These are phyloP conservation scores for Trapa bicornis DNA, from an alignment of 345 rosid species.

Conservation along the genomic window DNA sequence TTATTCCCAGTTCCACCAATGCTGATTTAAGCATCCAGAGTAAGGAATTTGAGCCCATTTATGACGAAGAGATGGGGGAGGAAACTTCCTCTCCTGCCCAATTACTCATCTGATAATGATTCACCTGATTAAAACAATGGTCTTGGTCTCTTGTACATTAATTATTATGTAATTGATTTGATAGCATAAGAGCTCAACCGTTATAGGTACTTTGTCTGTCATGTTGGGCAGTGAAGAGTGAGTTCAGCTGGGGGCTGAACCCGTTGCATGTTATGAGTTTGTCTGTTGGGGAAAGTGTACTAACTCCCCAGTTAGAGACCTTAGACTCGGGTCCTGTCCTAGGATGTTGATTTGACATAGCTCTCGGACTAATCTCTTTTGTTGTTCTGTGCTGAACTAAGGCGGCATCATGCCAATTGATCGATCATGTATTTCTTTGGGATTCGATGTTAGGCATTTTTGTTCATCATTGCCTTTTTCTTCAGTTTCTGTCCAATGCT, in stretches of 20 bases:
- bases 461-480: not conserved
- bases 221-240: conserved; percentile 17
- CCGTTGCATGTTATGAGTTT: conserved; percentile 9
- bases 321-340: not conserved
- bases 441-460: not conserved
- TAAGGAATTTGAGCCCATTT: conserved; percentile 11
- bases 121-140: too few relatives aligned
- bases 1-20: conserved; percentile 5
- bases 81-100: conserved; percentile 10
- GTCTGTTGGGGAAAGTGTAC: conserved; percentile 5
- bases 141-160: not conserved
- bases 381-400: conserved; percentile 2
- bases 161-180: not conserved
- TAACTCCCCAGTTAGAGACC: not conserved
- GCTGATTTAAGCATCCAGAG: conserved; percentile 8
- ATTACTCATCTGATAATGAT: conserved; percentile 14
- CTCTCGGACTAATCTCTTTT: not conserved
- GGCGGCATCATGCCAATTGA: not conserved
- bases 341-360: not conserved
- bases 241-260: conserved; percentile 82
- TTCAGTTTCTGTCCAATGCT: not conserved
- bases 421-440: not conserved
- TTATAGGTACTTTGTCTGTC: not conserved
- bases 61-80: conserved; percentile 18
- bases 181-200: not conserved